Evolutionary conservation across 805 yeast genomes (phyloP).

Genomic region (Vanderwaltozyma yarrowii): DNA sequence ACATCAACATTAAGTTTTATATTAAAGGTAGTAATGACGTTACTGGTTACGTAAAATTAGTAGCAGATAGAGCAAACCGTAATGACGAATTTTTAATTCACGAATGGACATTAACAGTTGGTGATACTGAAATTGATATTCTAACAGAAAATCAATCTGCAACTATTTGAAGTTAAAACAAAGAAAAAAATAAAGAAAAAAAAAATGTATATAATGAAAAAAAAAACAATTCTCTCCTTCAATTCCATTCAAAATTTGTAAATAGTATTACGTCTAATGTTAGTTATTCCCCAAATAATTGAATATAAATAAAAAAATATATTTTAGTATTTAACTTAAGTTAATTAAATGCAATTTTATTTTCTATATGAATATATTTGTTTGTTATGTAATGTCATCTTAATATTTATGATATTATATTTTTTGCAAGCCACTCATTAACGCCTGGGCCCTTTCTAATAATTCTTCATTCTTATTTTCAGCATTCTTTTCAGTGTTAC

Average conservation of each 20-base stretch:
- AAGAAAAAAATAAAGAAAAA: neutral
- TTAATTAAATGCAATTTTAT: too few species aligned
- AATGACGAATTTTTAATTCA: slow-evolving; percentile 47
- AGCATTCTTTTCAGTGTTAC: neutral
- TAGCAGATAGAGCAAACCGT: slow-evolving; percentile 59
- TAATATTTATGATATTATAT: too few species aligned
- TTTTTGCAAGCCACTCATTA: slow-evolving; percentile 22
- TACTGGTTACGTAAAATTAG: slow-evolving; percentile 47
- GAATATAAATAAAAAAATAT: too few species aligned
- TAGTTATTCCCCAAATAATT: too few species aligned
- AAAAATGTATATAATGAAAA: neutral
- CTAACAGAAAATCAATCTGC: slow-evolving; percentile 34
- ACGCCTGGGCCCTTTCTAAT: slow-evolving; percentile 21
- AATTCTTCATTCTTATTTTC: slow-evolving; percentile 5
- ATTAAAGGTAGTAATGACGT: slow-evolving; percentile 55
- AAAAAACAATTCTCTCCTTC: too few species aligned
- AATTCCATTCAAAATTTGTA: neutral
- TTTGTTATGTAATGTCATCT: too few species aligned
- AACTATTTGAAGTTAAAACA: neutral
- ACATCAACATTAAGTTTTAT: slow-evolving; percentile 60
- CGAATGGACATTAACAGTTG: slow-evolving; percentile 52
- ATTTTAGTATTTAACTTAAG: too few species aligned
- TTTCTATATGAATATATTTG: too few species aligned
- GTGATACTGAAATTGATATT: slow-evolving; percentile 38
- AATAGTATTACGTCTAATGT: too few species aligned